These are phyloP conservation scores for Brassica incana DNA, from an alignment of 345 rosid genomes.

Conservation along the genomic window DNA sequence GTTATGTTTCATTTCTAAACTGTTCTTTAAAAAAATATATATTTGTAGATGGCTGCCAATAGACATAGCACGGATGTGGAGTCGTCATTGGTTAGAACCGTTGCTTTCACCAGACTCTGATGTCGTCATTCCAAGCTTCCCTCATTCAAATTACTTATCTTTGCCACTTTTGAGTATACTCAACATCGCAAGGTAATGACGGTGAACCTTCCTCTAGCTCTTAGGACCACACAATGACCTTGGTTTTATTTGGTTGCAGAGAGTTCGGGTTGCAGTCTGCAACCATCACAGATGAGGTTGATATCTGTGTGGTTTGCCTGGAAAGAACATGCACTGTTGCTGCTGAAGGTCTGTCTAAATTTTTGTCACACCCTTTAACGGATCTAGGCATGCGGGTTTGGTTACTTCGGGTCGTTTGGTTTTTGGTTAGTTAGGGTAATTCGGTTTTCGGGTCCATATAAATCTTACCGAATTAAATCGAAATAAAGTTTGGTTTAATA, in stretches of 20 bases:
- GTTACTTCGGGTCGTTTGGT: too few relatives aligned
- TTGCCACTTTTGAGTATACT: constrained; percentile 89
- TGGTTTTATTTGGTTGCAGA: constrained; percentile 43
- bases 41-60: constrained; percentile 81
- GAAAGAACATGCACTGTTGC: constrained; percentile 89
- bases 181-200: constrained; percentile 81
- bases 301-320: constrained; percentile 90
- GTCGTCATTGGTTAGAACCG: constrained; percentile 97
- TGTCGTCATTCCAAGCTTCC: constrained; percentile 62
- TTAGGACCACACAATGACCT: not conserved
- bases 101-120: constrained; percentile 74
- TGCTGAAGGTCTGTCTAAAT: constrained; percentile 67
- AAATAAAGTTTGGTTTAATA: too few relatives aligned
- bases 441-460: too few relatives aligned
- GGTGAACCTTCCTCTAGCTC: not conserved
- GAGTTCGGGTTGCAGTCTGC: constrained; percentile 76
- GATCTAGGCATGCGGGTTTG: not conserved
- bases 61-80: constrained; percentile 99
- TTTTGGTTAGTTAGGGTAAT: too few relatives aligned
- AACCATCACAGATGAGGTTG: constrained; percentile 66
- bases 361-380: not conserved
- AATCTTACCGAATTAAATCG: too few relatives aligned
- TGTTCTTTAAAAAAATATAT: not conserved
- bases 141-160: constrained; percentile 76
- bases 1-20: not conserved